phyloP scores from a whole-genome alignment of 495 filamentous ascomycete species.

The Geopyxis carbonaria region DNA sequence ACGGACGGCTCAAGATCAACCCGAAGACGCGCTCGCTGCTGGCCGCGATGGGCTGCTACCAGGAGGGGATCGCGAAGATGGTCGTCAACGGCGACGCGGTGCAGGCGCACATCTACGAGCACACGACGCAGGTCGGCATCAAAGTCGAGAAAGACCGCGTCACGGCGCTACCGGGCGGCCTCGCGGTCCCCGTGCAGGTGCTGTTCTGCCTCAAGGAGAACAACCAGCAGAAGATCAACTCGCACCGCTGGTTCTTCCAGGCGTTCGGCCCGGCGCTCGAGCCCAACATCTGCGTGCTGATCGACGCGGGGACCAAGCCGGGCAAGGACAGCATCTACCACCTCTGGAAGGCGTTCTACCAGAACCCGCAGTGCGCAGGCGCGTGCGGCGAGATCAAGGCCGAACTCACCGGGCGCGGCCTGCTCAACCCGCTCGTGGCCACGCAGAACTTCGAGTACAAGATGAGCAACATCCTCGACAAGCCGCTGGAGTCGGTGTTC shows the following conservation, averaged over 20 bases:
- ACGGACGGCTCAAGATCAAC: conserved; percentile 94
- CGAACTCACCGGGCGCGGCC: conserved; percentile 87
- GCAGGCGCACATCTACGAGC: conserved; percentile 93
- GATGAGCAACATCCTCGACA: conserved; percentile 91
- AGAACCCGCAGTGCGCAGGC: conserved; percentile 93
- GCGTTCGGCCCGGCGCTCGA: conserved; percentile 92
- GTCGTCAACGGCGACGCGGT: conserved; percentile 95
- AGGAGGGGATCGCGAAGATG: conserved; percentile 96
- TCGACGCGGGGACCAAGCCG: conserved; percentile 93
- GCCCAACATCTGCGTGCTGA: conserved; percentile 90
- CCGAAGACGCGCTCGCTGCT: conserved; percentile 86
- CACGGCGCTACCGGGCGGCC: conserved; percentile 44
- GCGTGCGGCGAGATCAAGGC: conserved; percentile 98
- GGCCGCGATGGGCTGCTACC: conserved; percentile 87
- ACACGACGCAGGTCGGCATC: conserved; percentile 75
- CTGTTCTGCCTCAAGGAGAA: conserved; percentile 98
- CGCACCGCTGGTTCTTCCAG: conserved; percentile 97
- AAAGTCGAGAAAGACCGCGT: conserved; percentile 66
- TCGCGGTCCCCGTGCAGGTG: conserved; percentile 63
- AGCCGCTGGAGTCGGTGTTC: conserved; percentile 89
- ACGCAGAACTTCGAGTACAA: conserved; percentile 99
- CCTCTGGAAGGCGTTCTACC: conserved; percentile 96
- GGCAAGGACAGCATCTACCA: conserved; percentile 79
- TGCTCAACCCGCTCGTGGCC: conserved; percentile 85
- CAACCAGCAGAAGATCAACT: conserved; percentile 99